phyloP scores from a whole-genome alignment of 371 early-diverging fungal species.

The Mucor piriformis region DNA sequence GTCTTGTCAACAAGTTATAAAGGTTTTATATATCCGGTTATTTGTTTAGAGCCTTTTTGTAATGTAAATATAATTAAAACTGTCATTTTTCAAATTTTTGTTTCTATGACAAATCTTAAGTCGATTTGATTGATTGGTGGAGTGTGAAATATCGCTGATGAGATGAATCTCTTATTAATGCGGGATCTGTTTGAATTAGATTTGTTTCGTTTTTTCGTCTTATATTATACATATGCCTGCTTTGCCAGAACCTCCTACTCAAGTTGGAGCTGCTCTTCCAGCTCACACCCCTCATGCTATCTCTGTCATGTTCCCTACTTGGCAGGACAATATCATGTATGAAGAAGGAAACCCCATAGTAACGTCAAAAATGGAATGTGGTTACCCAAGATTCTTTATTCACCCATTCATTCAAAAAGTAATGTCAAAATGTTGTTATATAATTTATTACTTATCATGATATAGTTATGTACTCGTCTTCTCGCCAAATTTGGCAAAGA shows the following conservation, averaged over 20 bases:
- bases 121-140: slow-evolving; percentile 8
- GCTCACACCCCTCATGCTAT: slow-evolving; percentile 84
- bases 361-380: slow-evolving; percentile 74
- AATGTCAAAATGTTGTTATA: slow-evolving; percentile 10
- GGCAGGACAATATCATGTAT: slow-evolving; percentile 90
- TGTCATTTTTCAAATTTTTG: not conserved
- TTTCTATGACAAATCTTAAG: not conserved
- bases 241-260: slow-evolving; percentile 36
- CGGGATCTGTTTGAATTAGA: not conserved
- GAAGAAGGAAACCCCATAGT: slow-evolving; percentile 85
- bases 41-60: not conserved
- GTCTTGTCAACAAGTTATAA: slow-evolving; percentile 23
- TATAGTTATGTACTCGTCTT: slow-evolving; percentile 42
- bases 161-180: slow-evolving; percentile 6
- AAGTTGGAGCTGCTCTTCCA: slow-evolving; percentile 69
- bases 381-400: slow-evolving; percentile 95
- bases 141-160: slow-evolving; percentile 10
- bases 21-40: not conserved
- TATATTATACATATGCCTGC: not conserved
- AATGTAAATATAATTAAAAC: not conserved
- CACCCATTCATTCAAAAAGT: slow-evolving; percentile 72
- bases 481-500: slow-evolving; percentile 71
- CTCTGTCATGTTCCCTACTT: slow-evolving; percentile 91
- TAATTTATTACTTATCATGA: not conserved
- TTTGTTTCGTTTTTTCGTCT: slow-evolving; percentile 9